Conservation (phyloP, 768 basidiomycete genomes). For the Porphyrellus cyaneotinctus region DNA sequence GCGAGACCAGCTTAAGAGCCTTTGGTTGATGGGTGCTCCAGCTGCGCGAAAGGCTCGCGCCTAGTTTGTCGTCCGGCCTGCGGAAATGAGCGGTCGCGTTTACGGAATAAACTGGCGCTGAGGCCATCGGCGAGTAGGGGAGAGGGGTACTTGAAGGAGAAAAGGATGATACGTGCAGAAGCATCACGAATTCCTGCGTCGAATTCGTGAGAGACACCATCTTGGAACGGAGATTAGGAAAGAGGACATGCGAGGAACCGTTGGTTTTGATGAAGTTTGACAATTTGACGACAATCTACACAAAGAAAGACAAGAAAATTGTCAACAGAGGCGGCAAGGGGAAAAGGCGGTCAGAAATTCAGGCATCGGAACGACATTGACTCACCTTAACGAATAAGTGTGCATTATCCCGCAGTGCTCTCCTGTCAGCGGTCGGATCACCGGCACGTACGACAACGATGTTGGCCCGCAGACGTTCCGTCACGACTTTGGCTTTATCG, state of each 20-base stretch:
- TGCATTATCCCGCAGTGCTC: conserved; percentile 69
- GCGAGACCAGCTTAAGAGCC: conserved; percentile 35
- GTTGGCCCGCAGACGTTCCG: conserved; percentile 56
- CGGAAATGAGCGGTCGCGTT: conserved; percentile 14
- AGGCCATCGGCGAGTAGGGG: conserved; percentile 56
- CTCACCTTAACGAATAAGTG: conserved; percentile 77
- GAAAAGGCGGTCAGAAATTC: not conserved
- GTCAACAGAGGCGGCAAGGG: not conserved
- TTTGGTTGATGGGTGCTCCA: conserved; percentile 50
- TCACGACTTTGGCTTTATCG: conserved; percentile 58
- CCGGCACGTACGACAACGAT: conserved; percentile 57
- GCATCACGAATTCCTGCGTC: conserved; percentile 83
- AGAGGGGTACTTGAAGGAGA: conserved; percentile 54
- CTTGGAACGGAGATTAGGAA: conserved; percentile 58
- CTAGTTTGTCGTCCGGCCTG: conserved; percentile 45
- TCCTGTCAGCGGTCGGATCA: conserved; percentile 51
- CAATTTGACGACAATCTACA: conserved; percentile 69
- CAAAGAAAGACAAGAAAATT: not conserved
- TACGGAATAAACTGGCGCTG: conserved; percentile 24
- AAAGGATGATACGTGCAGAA: conserved; percentile 82
- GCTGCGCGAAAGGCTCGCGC: conserved; percentile 54
- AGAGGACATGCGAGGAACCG: conserved; percentile 52
- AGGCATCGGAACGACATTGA: not conserved
- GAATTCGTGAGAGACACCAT: conserved; percentile 76
- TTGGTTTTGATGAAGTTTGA: conserved; percentile 69